Evolutionary conservation across 2,329 filamentous ascomycete species (phyloP).

Genomic region (Monosporascus sp.): DNA sequence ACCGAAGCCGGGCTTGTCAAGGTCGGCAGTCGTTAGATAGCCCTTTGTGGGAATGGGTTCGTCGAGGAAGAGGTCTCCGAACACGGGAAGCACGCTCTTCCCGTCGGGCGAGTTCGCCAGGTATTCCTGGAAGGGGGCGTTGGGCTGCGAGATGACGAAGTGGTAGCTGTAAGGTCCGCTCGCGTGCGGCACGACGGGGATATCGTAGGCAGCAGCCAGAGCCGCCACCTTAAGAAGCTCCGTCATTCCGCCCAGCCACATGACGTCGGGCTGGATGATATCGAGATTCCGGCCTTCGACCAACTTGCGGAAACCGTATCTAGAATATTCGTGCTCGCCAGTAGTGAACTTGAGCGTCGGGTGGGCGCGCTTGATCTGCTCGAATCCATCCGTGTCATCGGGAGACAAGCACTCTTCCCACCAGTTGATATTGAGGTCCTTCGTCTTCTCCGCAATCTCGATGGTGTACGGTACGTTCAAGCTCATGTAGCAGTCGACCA

Average conservation of each 20-base stretch:
- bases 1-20: slow-evolving; percentile 89
- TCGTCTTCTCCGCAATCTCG: slow-evolving; percentile 76
- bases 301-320: slow-evolving; percentile 91
- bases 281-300: slow-evolving; percentile 88
- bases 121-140: slow-evolving; percentile 94
- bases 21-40: slow-evolving; percentile 69
- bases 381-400: slow-evolving; percentile 88
- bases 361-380: slow-evolving; percentile 83
- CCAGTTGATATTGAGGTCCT: slow-evolving; percentile 88
- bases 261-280: slow-evolving; percentile 92
- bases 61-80: slow-evolving; percentile 84
- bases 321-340: slow-evolving; percentile 91
- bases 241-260: slow-evolving; percentile 94
- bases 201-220: slow-evolving; percentile 87
- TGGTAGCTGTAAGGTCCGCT: slow-evolving; percentile 94
- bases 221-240: slow-evolving; percentile 85
- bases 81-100: slow-evolving; percentile 83
- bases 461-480: slow-evolving; percentile 91
- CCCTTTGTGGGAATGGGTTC: slow-evolving; percentile 84
- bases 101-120: slow-evolving; percentile 89
- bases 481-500: slow-evolving; percentile 97
- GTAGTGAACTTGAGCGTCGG: slow-evolving; percentile 91
- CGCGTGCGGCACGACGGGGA: slow-evolving; percentile 91
- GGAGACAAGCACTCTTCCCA: slow-evolving; percentile 93
- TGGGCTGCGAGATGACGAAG: slow-evolving; percentile 88